A percentile compares a stretch with the other conserved stretches of the same genome.
Conservation (phyloP, 805 yeast species). For the Pichia sporocuriosa region DNA sequence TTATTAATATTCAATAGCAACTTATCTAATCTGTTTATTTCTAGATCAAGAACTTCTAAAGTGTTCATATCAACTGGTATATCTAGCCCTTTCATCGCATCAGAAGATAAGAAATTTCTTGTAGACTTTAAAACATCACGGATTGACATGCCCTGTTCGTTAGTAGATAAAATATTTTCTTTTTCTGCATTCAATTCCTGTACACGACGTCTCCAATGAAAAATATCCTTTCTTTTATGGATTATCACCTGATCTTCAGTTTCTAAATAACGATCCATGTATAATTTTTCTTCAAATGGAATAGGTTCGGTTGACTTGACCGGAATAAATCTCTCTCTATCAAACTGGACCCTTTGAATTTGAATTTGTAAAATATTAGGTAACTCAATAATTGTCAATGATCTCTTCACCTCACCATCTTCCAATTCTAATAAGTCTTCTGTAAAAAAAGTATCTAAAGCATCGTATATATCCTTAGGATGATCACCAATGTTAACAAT, state of each 20-base stretch:
- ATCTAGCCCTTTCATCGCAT: slow-evolving; percentile 30
- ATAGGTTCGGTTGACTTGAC: slow-evolving; percentile 79
- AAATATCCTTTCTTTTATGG: slow-evolving; percentile 47
- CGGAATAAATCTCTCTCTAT: slow-evolving; percentile 62
- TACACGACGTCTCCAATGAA: slow-evolving; percentile 56
- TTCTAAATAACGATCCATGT: slow-evolving; percentile 82
- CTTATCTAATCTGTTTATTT: slow-evolving; percentile 40
- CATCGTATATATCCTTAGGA: slow-evolving; percentile 84
- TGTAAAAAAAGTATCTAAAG: slow-evolving; percentile 76
- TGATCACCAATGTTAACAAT: slow-evolving; percentile 83
- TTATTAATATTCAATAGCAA: slow-evolving; percentile 36
- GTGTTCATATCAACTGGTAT: slow-evolving; percentile 39
- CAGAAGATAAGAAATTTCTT: slow-evolving; percentile 45
- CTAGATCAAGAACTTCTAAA: slow-evolving; percentile 39
- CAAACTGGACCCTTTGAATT: slow-evolving; percentile 89
- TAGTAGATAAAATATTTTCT: slow-evolving; percentile 35
- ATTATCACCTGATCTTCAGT: slow-evolving; percentile 54
- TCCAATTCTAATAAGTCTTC: slow-evolving; percentile 65
- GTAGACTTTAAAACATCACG: slow-evolving; percentile 52
- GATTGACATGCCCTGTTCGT: slow-evolving; percentile 44
- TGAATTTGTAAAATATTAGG: slow-evolving; percentile 88
- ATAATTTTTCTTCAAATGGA: slow-evolving; percentile 69
- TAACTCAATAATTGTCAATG: slow-evolving; percentile 59
- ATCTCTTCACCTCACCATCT: slow-evolving; percentile 67
- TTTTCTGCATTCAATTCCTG: slow-evolving; percentile 37